phyloP scores from a whole-genome alignment of 2,329 filamentous ascomycete genomes.

The Lachnellula occidentalis region DNA sequence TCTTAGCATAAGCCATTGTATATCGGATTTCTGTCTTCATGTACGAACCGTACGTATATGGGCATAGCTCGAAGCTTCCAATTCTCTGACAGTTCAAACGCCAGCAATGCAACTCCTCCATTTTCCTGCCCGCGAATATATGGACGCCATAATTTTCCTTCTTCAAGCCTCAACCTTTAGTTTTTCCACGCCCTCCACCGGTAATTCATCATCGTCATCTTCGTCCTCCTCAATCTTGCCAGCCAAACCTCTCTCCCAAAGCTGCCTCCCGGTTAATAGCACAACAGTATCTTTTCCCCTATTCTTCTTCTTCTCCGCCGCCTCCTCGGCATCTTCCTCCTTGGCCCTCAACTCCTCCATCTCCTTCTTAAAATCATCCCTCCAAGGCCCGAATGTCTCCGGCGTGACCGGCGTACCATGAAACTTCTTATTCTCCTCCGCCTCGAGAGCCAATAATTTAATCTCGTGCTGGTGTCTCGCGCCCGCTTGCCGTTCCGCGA shows the following conservation, averaged over 20 bases:
- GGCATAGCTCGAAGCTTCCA: neutral
- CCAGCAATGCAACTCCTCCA: conserved; percentile 15
- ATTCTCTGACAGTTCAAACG: conserved; percentile 5
- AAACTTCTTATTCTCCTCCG: conserved; percentile 95
- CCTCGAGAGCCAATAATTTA: conserved; percentile 56
- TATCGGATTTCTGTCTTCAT: neutral
- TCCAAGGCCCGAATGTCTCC: conserved; percentile 81
- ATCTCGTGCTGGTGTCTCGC: conserved; percentile 55
- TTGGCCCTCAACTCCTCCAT: conserved; percentile 66
- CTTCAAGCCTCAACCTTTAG: conserved; percentile 57
- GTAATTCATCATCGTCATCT: conserved; percentile 54
- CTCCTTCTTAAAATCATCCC: conserved; percentile 70
- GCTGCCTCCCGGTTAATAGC: conserved; percentile 65
- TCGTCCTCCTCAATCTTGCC: conserved; percentile 62
- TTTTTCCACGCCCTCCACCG: conserved; percentile 59
- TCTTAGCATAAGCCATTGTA: neutral
- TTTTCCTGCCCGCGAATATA: neutral
- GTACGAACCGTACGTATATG: neutral
- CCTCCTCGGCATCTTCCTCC: conserved; percentile 68
- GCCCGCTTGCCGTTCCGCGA: conserved; percentile 65
- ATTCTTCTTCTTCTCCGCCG: conserved; percentile 77
- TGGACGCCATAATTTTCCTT: conserved; percentile 1
- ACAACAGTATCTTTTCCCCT: conserved; percentile 68
- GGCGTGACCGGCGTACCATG: conserved; percentile 84
- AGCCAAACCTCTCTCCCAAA: conserved; percentile 72